A percentile compares a stretch with the other conserved stretches of the same genome.
Conservation (phyloP, 108 stramenopile genomes). For the Fragilariopsis cylindrus region DNA sequence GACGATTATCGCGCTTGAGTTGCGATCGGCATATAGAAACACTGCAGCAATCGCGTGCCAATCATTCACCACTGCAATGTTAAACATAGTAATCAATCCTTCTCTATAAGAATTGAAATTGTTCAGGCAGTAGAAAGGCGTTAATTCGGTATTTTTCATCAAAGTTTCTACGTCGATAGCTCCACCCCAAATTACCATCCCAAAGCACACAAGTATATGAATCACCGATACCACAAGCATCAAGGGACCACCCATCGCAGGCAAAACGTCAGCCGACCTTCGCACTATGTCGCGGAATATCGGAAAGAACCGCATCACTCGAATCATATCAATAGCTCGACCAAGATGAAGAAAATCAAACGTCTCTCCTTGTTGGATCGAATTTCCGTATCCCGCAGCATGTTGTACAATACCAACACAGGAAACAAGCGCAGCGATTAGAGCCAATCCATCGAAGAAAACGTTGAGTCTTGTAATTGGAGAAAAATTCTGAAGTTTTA, state of each 20-base stretch:
- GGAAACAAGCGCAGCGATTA: conserved; percentile 46
- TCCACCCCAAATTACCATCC: conserved; percentile 63
- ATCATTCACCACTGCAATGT: conserved; percentile 62
- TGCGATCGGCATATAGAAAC: conserved; percentile 44
- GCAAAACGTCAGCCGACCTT: conserved; percentile 54
- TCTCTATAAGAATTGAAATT: conserved; percentile 61
- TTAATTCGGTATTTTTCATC: conserved; percentile 20
- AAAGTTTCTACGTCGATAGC: conserved; percentile 36
- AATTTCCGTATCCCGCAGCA: neutral
- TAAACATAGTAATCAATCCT: conserved; percentile 63
- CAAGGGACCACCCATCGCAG: conserved; percentile 49
- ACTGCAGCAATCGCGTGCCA: conserved; percentile 65
- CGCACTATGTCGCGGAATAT: conserved; percentile 57
- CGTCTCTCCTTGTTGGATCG: neutral
- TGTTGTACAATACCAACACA: conserved; percentile 31
- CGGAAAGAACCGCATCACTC: conserved; percentile 52
- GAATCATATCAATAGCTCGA: conserved; percentile 59
- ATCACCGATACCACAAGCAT: conserved; percentile 43
- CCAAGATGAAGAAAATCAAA: conserved; percentile 46
- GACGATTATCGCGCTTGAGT: conserved; percentile 36
- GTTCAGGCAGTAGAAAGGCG: conserved; percentile 60
- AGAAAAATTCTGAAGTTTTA: conserved; percentile 36
- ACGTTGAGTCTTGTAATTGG: conserved; percentile 44
- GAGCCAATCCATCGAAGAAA: conserved; percentile 55
- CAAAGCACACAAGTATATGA: conserved; percentile 51